These are phyloP conservation scores for Yamadazyma sp. DNA, from an alignment of 805 yeast species.

Conservation along the genomic window DNA sequence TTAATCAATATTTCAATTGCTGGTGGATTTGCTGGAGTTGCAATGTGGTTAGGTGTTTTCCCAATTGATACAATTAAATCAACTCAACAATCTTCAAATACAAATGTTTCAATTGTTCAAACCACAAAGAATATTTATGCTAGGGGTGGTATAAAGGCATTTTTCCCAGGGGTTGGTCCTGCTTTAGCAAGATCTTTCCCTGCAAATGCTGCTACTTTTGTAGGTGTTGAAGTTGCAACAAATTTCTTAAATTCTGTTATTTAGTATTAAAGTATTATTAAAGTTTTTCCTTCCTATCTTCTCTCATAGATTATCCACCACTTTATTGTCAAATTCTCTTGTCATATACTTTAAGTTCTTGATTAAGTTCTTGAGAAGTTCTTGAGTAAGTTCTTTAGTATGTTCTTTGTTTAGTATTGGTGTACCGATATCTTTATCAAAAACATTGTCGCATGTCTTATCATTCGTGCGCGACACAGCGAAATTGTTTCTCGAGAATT, in stretches of 20 bases:
- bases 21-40: conserved; percentile 94
- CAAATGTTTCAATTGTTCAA: conserved; percentile 51
- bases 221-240: conserved; percentile 85
- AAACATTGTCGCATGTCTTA: too few species aligned
- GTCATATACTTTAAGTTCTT: too few species aligned
- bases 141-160: conserved; percentile 81
- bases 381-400: too few species aligned
- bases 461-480: too few species aligned
- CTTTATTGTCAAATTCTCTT: too few species aligned
- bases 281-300: too few species aligned
- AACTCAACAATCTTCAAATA: conserved; percentile 65
- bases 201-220: conserved; percentile 98
- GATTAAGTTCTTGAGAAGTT: too few species aligned
- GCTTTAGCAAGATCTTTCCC: conserved; percentile 94
- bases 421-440: too few species aligned
- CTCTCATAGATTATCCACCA: too few species aligned
- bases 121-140: conserved; percentile 69
- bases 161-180: conserved; percentile 97
- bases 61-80: conserved; percentile 95
- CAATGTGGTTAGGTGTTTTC: conserved; percentile 96
- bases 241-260: conserved; percentile 36
- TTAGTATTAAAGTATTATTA: too few species aligned
- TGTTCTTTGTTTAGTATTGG: too few species aligned
- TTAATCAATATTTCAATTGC: conserved; percentile 77
- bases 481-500: too few species aligned